These are phyloP conservation scores for Suillus subluteus DNA, from an alignment of 768 basidiomycete genomes.

Conservation along the genomic window DNA sequence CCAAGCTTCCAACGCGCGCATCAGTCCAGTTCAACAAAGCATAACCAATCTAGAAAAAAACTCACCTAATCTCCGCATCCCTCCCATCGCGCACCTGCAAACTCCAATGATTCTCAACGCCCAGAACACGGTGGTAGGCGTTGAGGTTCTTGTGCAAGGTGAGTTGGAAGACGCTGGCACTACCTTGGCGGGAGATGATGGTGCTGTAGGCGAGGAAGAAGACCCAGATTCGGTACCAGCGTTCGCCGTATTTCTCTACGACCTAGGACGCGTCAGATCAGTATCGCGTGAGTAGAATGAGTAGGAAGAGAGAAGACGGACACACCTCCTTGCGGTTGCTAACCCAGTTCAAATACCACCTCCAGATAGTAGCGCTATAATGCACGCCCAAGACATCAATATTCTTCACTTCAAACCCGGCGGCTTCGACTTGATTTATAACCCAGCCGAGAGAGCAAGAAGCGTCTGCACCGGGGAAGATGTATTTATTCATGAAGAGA, in stretches of 20 bases:
- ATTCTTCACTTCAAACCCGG: conserved; percentile 96
- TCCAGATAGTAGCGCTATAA: conserved; percentile 87
- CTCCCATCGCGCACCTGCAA: conserved; percentile 57
- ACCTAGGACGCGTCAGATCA: conserved; percentile 23
- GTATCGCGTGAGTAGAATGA: background rate
- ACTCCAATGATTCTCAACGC: conserved; percentile 79
- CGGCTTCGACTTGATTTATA: conserved; percentile 80
- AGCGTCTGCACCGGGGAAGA: conserved; percentile 99
- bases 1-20: background rate
- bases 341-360: conserved; percentile 99
- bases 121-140: conserved; percentile 89
- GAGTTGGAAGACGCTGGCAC: conserved; percentile 93
- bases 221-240: conserved; percentile 92
- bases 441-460: conserved; percentile 97
- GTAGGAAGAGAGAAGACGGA: background rate
- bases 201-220: conserved; percentile 95
- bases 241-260: background rate
- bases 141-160: conserved; percentile 99
- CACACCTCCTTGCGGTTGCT: conserved; percentile 83
- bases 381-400: conserved; percentile 97
- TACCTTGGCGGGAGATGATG: conserved; percentile 88
- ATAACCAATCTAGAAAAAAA: background rate
- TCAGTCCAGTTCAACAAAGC: background rate
- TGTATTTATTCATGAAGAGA: conserved; percentile 96
- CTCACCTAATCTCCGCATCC: conserved; percentile 14